phyloP scores from a whole-genome alignment of 495 filamentous ascomycete genomes.

The Xylaria flabelliformis region DNA sequence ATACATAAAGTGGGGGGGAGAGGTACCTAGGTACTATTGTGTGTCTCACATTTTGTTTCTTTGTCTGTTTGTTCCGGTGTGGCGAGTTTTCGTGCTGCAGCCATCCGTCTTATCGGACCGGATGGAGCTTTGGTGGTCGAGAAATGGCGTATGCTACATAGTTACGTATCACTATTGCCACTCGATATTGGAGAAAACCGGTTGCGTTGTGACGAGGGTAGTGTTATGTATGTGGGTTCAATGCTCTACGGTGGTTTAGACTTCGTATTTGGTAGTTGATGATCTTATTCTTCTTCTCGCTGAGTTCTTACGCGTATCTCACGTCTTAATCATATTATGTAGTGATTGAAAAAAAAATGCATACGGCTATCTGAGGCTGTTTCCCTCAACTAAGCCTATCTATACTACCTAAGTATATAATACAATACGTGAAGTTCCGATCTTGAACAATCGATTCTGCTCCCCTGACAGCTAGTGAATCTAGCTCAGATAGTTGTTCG shows the following conservation, averaged over 20 bases:
- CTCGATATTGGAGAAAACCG: background rate
- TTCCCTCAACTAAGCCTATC: background rate
- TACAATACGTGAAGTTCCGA: background rate
- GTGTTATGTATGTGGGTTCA: background rate
- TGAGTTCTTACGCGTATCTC: background rate
- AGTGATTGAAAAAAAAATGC: background rate
- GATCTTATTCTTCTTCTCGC: background rate
- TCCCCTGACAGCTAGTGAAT: background rate
- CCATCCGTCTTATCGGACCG: background rate
- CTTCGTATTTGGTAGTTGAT: background rate
- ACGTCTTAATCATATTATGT: background rate
- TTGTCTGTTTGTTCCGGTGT: background rate
- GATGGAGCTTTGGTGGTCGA: background rate
- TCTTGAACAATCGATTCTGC: background rate
- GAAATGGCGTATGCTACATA: background rate
- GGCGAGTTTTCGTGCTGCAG: background rate
- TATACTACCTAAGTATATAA: background rate
- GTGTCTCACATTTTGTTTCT: background rate
- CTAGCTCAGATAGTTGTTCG: conserved; percentile 61
- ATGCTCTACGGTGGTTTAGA: background rate
- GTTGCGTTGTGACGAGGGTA: background rate
- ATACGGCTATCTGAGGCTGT: background rate
- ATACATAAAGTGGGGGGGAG: background rate
- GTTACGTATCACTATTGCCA: background rate
- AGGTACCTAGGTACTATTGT: background rate